Base-by-base conservation (phyloP, 257 asterid genomes). In the Craterostigma plantagineum region DNA sequence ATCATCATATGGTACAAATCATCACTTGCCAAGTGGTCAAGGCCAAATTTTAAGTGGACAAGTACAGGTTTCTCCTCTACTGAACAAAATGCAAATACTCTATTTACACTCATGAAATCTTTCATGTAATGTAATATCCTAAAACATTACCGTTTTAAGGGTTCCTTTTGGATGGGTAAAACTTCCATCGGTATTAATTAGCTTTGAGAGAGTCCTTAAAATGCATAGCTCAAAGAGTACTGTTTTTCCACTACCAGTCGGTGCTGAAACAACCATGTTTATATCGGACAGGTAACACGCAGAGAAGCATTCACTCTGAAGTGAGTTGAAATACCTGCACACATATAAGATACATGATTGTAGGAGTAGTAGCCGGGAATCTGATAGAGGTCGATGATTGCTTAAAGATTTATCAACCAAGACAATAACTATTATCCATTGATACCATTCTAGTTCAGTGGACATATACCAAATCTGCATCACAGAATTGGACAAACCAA, bases 161-260 rank as follows among this genome's bases (percentile, higher is more conserved):
- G 84, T 73, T 56, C 98, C 95, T 57, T 74, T 72, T n/a, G 38
- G 57, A 63, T 69, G 85, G 50, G 56, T 61, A 68, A 87, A 72
- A 14, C 46, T 64, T 40, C 80, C 92, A 48, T 72, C 78, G 35
- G 61, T 23, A 11, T 76, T 59, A 33, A 82, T 72, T 69, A 74
- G 74, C 70, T 69, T 87, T 52, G 98, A 79, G 54, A 82, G 77
- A 64, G 79, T 81, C 78, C 95, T 74, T 78, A 87, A 64, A 61
- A 87, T 82, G 77, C 98, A 87, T 51, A 87, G 64, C 73, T 87
- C 98, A 54, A 87, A 82, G 9, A 87, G 85, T 55, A 74, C 93
- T 8, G 98, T 79, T 69, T 82, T 87, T 35, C 95, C 95, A 66
- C 98, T 87, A 66, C 98, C 98, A 49, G 98, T 82, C 45, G 98